Percentiles rank a stretch among this genome's conserved stretches.
Evolutionary conservation across 1,284 basidiomycete genomes (phyloP).

Genomic region (Malassezia yamatoensis): DNA sequence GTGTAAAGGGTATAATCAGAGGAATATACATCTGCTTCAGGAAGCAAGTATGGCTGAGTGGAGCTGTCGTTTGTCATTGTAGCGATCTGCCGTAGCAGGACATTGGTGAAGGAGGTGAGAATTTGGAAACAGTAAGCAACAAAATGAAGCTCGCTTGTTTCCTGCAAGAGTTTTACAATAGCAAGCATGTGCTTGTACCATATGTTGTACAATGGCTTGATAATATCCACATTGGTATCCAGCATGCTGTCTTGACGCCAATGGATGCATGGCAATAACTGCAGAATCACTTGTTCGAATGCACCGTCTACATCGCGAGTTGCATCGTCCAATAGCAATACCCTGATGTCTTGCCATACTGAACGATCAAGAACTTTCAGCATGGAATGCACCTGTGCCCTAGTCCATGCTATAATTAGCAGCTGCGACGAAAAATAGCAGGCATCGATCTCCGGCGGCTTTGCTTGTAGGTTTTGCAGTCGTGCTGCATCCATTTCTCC

Average conservation of each 20-base stretch:
- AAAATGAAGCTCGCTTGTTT: not conserved
- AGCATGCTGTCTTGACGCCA: not conserved
- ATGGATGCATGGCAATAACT: not conserved
- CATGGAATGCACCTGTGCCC: not conserved
- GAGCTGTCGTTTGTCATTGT: not conserved
- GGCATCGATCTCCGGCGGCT: not conserved
- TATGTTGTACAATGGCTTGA: conserved; percentile 3
- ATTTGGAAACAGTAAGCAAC: conserved; percentile 1
- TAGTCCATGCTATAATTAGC: conserved; percentile 1
- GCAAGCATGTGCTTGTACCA: not conserved
- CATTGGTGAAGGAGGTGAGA: conserved; percentile 9
- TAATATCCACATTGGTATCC: not conserved
- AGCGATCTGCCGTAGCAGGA: conserved; percentile 3
- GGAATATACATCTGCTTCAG: not conserved
- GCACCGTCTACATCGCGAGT: conserved; percentile 3
- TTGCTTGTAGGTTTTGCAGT: not conserved
- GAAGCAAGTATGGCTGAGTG: not conserved
- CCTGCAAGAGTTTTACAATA: not conserved
- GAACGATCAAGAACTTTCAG: not conserved
- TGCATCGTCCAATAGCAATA: conserved; percentile 7
- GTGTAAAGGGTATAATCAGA: not conserved
- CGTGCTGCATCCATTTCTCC: not conserved
- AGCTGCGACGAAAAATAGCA: not conserved
- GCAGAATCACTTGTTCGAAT: not conserved
- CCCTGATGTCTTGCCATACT: not conserved